Evolutionary conservation across 2,329 filamentous ascomycete genomes (phyloP).

Genomic region (Neofusicoccum kwambonambiense): DNA sequence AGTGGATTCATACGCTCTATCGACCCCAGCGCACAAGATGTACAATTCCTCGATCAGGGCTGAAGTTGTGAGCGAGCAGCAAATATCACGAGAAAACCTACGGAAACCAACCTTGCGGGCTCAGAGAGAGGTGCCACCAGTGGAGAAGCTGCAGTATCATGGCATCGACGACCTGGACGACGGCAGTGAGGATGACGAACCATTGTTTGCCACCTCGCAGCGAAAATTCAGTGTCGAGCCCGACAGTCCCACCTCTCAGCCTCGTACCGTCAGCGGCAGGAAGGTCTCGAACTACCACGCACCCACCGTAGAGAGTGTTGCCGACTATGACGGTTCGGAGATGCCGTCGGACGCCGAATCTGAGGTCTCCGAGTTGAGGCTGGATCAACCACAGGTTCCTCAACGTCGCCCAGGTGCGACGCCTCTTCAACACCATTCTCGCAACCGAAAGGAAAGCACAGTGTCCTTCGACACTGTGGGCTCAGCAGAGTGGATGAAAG

Average conservation of each 20-base stretch:
- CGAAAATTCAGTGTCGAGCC: not conserved
- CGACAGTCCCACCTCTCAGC: not conserved
- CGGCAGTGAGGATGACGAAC: not conserved
- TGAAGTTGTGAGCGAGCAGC: not conserved
- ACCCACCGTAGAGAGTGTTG: not conserved
- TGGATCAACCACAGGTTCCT: not conserved
- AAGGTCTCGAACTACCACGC: not conserved
- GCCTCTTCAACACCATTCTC: not conserved
- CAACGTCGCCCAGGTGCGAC: not conserved
- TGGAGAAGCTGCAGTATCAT: not conserved
- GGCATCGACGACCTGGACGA: not conserved
- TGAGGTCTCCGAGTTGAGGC: not conserved
- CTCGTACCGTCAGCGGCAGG: too few species aligned
- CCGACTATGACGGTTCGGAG: not conserved
- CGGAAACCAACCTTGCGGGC: not conserved
- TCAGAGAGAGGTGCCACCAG: not conserved
- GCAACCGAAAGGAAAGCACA: not conserved
- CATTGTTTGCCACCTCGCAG: not conserved
- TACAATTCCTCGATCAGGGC: not conserved
- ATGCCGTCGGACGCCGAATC: constrained; percentile 5
- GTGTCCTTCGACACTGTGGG: not conserved
- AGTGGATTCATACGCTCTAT: not conserved
- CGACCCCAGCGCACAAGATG: not conserved
- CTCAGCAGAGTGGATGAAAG: constrained; percentile 7
- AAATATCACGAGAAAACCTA: not conserved